Evolutionary conservation across 2,329 filamentous ascomycete species (phyloP).

Genomic region (Helminthosporium solani): DNA sequence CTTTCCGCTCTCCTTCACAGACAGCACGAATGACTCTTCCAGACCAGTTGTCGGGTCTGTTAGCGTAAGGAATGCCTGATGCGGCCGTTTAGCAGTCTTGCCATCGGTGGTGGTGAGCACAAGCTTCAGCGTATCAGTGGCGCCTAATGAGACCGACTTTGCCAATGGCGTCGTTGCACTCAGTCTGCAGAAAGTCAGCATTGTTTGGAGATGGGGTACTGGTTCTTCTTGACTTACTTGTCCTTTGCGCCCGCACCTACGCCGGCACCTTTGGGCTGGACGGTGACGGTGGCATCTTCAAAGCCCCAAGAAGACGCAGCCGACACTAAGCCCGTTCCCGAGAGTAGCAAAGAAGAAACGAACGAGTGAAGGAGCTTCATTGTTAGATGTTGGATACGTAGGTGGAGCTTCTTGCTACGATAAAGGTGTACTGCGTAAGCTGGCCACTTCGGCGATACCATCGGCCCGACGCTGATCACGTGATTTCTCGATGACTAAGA

Average conservation of each 20-base stretch:
- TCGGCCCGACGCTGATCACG: neutral
- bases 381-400: slow-evolving; percentile 28
- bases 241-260: slow-evolving; percentile 58
- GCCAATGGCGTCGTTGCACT: slow-evolving; percentile 58
- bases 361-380: slow-evolving; percentile 48
- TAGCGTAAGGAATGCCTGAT: slow-evolving; percentile 89
- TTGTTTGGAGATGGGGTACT: neutral
- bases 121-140: slow-evolving; percentile 76
- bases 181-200: slow-evolving; percentile 40
- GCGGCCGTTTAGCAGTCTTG: slow-evolving; percentile 76
- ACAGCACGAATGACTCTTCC: slow-evolving; percentile 83
- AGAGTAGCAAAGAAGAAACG: slow-evolving; percentile 45
- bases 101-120: slow-evolving; percentile 77
- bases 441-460: slow-evolving; percentile 16
- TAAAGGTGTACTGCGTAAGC: slow-evolving; percentile 20
- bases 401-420: slow-evolving; percentile 23
- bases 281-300: slow-evolving; percentile 67
- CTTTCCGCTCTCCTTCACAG: slow-evolving; percentile 84
- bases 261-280: slow-evolving; percentile 61
- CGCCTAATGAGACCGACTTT: slow-evolving; percentile 64
- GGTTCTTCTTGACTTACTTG: slow-evolving; percentile 54
- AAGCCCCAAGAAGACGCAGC: slow-evolving; percentile 68
- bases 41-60: slow-evolving; percentile 73
- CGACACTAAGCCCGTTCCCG: slow-evolving; percentile 44
- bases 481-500: neutral